Evolutionary conservation across 2,329 filamentous ascomycete species (phyloP), one percentile per base, ranked within the genome.

Genomic region (Ilyonectria mors-panacis): DNA sequence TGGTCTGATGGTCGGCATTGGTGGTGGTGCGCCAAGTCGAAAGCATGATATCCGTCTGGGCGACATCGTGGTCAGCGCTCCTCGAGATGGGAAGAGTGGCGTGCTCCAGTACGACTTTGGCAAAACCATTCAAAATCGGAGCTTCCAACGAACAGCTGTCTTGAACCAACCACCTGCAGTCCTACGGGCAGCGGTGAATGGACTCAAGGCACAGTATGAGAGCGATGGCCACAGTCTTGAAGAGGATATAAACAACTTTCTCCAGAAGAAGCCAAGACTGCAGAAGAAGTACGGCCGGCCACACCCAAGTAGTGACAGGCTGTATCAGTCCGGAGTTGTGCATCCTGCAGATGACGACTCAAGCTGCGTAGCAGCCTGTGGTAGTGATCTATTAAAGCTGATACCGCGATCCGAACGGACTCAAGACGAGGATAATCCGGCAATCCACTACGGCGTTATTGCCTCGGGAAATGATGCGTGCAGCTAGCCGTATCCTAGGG

Each of bases 221-320:
- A 17, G 21, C 3, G 15, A 68, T 0, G 67, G 70, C 0, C 62
- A 73, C 19, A 45, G 65, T 8, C 59, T 75, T 1, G 17, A 63
- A 1, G 39, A 15, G 10, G 4, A 30, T 0, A 58, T 70, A 6
- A 26, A 44, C 2, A 3, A 2, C 0, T 35, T 59, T 8, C 10
- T 73, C 13, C 10, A 30, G 19, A 44, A 4, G 23, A 26, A 26
- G 23, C 23, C 23, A 4, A 26, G 23, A 26, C 23, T n/a, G n/a
- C n/a, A n/a, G n/a, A n/a, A n/a, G n/a, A n/a, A n/a, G n/a, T n/a
- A n/a, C n/a, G n/a, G n/a, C n/a, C n/a, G n/a, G n/a, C n/a, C n/a
- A n/a, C n/a, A n/a, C n/a, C n/a, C n/a, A n/a, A n/a, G n/a, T n/a
- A n/a, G n/a, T n/a, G n/a, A n/a, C n/a, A n/a, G n/a, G n/a, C n/a